These are phyloP conservation scores for Irpex rosettiformis DNA, from an alignment of 1,284 basidiomycete genomes.

Conservation along the genomic window DNA sequence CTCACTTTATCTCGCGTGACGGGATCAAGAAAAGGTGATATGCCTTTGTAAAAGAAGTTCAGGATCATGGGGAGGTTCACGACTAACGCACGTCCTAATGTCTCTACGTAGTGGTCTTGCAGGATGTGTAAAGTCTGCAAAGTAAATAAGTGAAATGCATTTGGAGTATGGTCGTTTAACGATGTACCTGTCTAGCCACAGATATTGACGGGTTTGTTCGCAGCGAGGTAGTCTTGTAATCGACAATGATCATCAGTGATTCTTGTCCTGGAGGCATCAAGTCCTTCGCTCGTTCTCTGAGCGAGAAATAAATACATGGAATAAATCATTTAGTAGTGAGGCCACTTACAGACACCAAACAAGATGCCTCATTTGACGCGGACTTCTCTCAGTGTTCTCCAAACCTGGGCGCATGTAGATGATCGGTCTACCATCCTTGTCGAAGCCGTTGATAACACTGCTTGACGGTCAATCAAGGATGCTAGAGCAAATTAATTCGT, in stretches of 20 bases:
- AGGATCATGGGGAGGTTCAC: conserved; percentile 80
- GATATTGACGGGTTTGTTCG: conserved; percentile 80
- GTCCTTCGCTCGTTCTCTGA: conserved; percentile 82
- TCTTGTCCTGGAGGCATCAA: conserved; percentile 82
- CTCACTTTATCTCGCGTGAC: conserved; percentile 85
- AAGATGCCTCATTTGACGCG: conserved; percentile 77
- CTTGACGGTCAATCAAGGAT: not conserved
- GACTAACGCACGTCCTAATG: conserved; percentile 82
- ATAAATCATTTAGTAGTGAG: not conserved
- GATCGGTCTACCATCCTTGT: conserved; percentile 77
- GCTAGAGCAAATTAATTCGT: not conserved
- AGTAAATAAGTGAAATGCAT: not conserved
- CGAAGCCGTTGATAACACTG: conserved; percentile 81
- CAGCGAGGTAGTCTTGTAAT: conserved; percentile 79
- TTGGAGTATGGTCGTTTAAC: not conserved
- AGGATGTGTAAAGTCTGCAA: conserved; percentile 71
- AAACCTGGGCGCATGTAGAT: conserved; percentile 82
- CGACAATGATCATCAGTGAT: conserved; percentile 77
- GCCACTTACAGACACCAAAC: conserved; percentile 78
- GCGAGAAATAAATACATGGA: not conserved
- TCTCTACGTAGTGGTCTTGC: conserved; percentile 90
- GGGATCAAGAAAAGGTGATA: conserved; percentile 87
- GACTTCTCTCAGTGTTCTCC: conserved; percentile 76
- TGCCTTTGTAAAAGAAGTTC: conserved; percentile 84
- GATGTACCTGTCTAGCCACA: conserved; percentile 62